phyloP scores from a whole-genome alignment of 1,139 yeast genomes.

The Suhomyces maxii region DNA sequence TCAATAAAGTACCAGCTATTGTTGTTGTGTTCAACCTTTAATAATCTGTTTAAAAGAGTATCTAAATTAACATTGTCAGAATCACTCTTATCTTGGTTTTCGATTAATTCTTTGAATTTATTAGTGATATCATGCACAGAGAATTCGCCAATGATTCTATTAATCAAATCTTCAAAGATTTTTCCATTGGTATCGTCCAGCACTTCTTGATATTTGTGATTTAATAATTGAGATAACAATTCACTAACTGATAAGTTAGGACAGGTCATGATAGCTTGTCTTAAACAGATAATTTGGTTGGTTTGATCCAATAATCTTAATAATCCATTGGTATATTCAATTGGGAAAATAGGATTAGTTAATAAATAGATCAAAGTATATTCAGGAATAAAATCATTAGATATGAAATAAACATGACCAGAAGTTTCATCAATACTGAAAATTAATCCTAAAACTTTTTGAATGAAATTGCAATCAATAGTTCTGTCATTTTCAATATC shows the following conservation, averaged over 20 bases:
- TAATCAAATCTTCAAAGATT: conserved; percentile 66
- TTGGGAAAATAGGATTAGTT: conserved; percentile 86
- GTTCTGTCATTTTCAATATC: conserved; percentile 69
- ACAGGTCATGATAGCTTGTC: conserved; percentile 81
- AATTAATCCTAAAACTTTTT: conserved; percentile 46
- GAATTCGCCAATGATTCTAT: conserved; percentile 64
- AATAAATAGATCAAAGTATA: conserved; percentile 67
- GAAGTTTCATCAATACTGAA: conserved; percentile 25
- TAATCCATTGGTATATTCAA: conserved; percentile 53
- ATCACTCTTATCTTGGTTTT: conserved; percentile 15
- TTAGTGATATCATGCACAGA: conserved; percentile 48
- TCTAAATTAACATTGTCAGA: conserved; percentile 35
- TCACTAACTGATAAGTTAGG: conserved; percentile 67
- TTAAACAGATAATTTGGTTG: conserved; percentile 59
- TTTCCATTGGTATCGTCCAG: conserved; percentile 56
- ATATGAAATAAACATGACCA: conserved; percentile 19
- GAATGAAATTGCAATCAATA: conserved; percentile 62
- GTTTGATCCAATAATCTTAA: conserved; percentile 43
- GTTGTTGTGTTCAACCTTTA: conserved; percentile 25
- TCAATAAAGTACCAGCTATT: conserved; percentile 63
- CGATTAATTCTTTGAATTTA: conserved; percentile 24
- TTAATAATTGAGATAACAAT: conserved; percentile 54
- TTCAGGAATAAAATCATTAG: conserved; percentile 49
- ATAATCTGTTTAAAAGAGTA: conserved; percentile 35
- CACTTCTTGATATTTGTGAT: conserved; percentile 6